Evolutionary conservation across 768 basidiomycete genomes (phyloP).

Genomic region (Boletus huronensis): DNA sequence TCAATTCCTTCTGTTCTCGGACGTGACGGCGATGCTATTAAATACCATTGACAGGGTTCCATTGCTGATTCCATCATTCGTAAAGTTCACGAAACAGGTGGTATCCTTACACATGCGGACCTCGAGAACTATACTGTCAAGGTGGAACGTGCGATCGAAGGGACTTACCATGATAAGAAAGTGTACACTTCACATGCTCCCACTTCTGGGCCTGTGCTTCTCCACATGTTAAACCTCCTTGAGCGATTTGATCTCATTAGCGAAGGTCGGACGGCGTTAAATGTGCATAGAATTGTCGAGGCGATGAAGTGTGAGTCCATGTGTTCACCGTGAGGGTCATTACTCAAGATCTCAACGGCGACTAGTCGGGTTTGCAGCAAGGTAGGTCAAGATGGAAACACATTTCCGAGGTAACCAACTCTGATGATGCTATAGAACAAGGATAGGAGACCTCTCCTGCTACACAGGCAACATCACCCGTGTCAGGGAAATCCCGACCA

Average conservation of each 20-base stretch:
- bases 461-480: constrained; percentile 49
- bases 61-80: constrained; percentile 77
- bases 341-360: constrained; percentile 4
- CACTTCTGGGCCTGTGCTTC: constrained; percentile 82
- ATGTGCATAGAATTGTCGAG: constrained; percentile 80
- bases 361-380: constrained; percentile 62
- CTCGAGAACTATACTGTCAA: constrained; percentile 65
- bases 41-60: constrained; percentile 49
- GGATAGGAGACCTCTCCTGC: constrained; percentile 72
- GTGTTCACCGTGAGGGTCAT: constrained; percentile 11
- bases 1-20: constrained; percentile 8
- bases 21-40: constrained; percentile 8
- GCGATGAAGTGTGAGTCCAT: constrained; percentile 70
- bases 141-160: constrained; percentile 69
- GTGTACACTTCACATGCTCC: constrained; percentile 87
- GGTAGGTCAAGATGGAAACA: constrained; percentile 32
- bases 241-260: constrained; percentile 63
- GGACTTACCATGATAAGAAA: constrained; percentile 71
- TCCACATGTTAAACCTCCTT: constrained; percentile 88
- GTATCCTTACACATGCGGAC: constrained; percentile 76
- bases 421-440: constrained; percentile 53
- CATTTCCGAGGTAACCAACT: constrained; percentile 6
- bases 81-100: constrained; percentile 70
- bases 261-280: constrained; percentile 54
- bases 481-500: constrained; percentile 65